Base-by-base conservation (phyloP, 2,329 filamentous ascomycete species). In the Diplocarpon mali region DNA sequence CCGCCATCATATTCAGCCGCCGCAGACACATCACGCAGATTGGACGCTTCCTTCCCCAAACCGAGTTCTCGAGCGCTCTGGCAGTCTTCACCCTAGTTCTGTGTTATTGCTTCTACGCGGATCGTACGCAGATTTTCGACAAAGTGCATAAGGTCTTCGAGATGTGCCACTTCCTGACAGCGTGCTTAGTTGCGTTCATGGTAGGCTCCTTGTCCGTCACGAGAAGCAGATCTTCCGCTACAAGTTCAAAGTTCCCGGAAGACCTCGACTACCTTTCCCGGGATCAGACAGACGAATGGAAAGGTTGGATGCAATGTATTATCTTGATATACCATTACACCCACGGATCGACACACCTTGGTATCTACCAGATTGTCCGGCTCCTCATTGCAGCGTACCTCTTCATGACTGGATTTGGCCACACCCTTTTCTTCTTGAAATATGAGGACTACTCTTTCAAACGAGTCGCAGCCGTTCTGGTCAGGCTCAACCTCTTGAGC, bases 261-360 rank as follows among this genome's bases (percentile, higher is more conserved):
- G 36, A 41, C n/a, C 57, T 64, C 31, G 60, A 60, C 1, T 70
- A 73, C 42, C 61, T 80, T 5, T 67, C 71, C 0, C 67, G 76
- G 40, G 65, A 71, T 37, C 74, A 80, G 52, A 75, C 73, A 0
- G 70, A 80, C 49, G 79, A 83, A 57, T 79, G 76, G 70, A 82
- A 80, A 62, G 79, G 79, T 2, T 73, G 75, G 67, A 77, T 82
- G 73, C 76, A 80, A 51, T 66, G 68, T 12, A 60, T 69, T 14
- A 64, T 75, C 35, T 61, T 79, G 14, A 62, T 76, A 11, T 80
- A 78, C 53, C 71, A 78, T 48, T 80, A 76, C 58, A 73, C 74
- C 29, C 68, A 71, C 15, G 71, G 69, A 20, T 73, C 69, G 6
- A 64, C 65, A 48, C 57, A 63, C 2, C 58, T 75, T 4, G 69